These are phyloP conservation scores for Margaritispora aquatica DNA, from an alignment of 495 filamentous ascomycete species.

Conservation along the genomic window DNA sequence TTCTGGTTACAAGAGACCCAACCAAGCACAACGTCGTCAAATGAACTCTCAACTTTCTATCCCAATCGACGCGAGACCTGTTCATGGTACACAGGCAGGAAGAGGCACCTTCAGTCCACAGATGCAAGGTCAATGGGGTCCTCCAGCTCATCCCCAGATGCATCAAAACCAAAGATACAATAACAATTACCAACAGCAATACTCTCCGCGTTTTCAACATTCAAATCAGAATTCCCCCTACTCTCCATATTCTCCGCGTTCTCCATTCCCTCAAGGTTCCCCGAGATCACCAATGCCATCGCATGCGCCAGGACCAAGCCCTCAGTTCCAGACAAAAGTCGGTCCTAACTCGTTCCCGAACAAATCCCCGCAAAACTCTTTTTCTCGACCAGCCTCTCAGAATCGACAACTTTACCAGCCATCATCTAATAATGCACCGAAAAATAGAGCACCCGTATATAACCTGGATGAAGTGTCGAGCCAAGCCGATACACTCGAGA, in stretches of 20 bases:
- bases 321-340: slow-evolving; percentile 6
- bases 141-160: background rate
- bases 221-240: background rate
- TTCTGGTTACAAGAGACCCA: slow-evolving; percentile 36
- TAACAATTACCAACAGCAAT: background rate
- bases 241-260: slow-evolving; percentile 15
- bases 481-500: slow-evolving; percentile 40
- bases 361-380: background rate
- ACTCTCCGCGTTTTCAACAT: slow-evolving; percentile 12
- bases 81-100: slow-evolving; percentile 6
- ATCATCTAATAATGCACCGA: background rate
- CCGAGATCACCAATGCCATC: slow-evolving; percentile 11
- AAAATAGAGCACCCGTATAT: slow-evolving; percentile 8
- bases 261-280: slow-evolving; percentile 1
- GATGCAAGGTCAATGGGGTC: background rate
- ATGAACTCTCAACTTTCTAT: slow-evolving; percentile 46
- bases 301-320: slow-evolving; percentile 4
- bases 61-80: slow-evolving; percentile 37
- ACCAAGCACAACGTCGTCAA: slow-evolving; percentile 49
- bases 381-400: slow-evolving; percentile 15
- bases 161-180: slow-evolving; percentile 14
- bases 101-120: slow-evolving; percentile 1
- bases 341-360: slow-evolving; percentile 4
- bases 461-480: slow-evolving; percentile 33
- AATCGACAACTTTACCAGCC: slow-evolving; percentile 30